phyloP scores from a whole-genome alignment of 495 filamentous ascomycete genomes.

The Rhypophila decipiens region DNA sequence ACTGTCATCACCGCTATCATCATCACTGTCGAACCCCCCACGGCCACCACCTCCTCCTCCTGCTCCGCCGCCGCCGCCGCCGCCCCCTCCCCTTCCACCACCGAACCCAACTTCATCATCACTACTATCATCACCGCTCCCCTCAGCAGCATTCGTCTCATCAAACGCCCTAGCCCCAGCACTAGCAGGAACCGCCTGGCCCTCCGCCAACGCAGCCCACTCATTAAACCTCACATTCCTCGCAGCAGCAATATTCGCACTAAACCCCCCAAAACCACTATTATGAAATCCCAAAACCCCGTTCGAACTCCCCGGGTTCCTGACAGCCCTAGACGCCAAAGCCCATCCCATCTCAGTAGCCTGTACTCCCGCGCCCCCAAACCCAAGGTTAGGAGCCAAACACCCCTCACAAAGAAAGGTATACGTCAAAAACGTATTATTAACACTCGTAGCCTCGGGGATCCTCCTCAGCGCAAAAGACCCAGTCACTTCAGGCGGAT shows the following conservation, averaged over 20 bases:
- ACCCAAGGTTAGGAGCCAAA: conserved; percentile 4
- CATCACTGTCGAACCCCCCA: conserved; percentile 1
- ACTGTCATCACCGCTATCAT: conserved; percentile 4
- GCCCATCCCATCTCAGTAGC: conserved; percentile 18
- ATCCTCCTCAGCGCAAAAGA: conserved; percentile 14
- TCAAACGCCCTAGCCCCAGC: conserved; percentile 2
- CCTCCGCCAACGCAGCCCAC: conserved; percentile 19
- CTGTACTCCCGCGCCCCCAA: conserved; percentile 7
- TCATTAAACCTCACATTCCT: conserved; percentile 22
- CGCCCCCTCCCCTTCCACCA: background rate
- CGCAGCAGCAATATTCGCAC: conserved; percentile 21
- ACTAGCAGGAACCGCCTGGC: background rate
- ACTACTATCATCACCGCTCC: conserved; percentile 5
- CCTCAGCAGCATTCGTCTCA: background rate
- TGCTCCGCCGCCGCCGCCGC: too few species aligned
- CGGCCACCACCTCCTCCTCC: background rate
- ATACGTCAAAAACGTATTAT: conserved; percentile 13
- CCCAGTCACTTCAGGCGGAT: conserved; percentile 14
- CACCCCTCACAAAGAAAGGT: conserved; percentile 21
- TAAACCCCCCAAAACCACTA: conserved; percentile 28
- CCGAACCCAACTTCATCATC: conserved; percentile 1
- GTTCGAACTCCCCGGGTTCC: conserved; percentile 4
- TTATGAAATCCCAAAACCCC: conserved; percentile 24
- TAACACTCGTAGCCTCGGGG: conserved; percentile 6
- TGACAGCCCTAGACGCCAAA: conserved; percentile 8